phyloP scores from a whole-genome alignment of 306 rosid species.

The Carpinus fangiana region DNA sequence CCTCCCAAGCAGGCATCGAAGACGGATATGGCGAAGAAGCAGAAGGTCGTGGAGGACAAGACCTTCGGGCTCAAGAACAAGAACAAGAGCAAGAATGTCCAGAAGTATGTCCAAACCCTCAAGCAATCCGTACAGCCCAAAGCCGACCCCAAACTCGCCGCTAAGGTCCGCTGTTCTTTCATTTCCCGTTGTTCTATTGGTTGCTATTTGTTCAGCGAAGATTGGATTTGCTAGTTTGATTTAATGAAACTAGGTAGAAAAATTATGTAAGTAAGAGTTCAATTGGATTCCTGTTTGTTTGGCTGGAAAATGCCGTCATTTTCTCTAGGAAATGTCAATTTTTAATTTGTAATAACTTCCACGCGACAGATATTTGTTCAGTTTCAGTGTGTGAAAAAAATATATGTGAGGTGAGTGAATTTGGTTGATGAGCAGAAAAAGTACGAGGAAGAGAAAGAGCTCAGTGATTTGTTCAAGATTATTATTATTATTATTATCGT shows the following conservation, averaged over 20 bases:
- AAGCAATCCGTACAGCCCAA: constrained; percentile 72
- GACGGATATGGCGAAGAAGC: constrained; percentile 88
- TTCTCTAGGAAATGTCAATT: background rate
- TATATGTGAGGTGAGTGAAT: background rate
- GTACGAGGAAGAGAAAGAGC: too few species aligned
- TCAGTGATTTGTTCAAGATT: too few species aligned
- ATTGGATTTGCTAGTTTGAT: background rate
- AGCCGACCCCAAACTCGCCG: constrained; percentile 51
- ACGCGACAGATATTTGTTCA: background rate
- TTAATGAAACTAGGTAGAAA: background rate
- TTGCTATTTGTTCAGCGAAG: background rate
- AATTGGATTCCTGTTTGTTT: constrained; percentile 4
- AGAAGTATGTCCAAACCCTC: constrained; percentile 84
- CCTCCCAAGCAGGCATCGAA: constrained; percentile 88
- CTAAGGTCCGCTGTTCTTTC: constrained; percentile 49
- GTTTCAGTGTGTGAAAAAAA: background rate
- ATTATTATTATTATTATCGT: too few species aligned
- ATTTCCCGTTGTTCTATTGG: background rate
- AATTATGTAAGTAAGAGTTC: background rate
- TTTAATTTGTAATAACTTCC: background rate
- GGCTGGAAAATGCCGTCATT: background rate
- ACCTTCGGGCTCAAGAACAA: constrained; percentile 95
- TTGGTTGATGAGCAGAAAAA: too few species aligned
- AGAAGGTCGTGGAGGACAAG: constrained; percentile 94
- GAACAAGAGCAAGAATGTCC: constrained; percentile 85